Base-by-base conservation (phyloP, 2,329 filamentous ascomycete species). In the Hypoxylon sp. region DNA sequence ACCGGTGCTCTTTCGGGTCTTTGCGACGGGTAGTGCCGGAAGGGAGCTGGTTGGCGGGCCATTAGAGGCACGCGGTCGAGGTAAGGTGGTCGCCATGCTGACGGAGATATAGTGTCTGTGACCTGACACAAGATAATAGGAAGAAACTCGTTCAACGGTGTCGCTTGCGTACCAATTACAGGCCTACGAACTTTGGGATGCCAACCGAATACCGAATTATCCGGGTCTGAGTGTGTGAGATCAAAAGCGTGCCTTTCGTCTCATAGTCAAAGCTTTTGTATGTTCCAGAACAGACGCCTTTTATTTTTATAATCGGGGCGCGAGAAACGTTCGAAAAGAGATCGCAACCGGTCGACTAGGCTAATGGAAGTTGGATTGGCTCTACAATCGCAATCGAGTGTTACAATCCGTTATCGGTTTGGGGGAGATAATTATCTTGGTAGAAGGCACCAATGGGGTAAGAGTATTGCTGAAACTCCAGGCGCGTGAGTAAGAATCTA, bases 31-130 rank as follows among this genome's bases (percentile, higher is more conserved):
- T 52, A 97, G 83, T 47, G 92, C 90, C 47, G 94, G 93, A 24
- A 96, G 83, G 29, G 91, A 88, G 70, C 89, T 87, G 31, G 88
- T 89, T 14, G 93, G 92, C 53, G 93, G 91, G 65, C 90, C 91
- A 74, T 90, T 84, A 8, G 91, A 90, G 26, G 90, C 87, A 79
- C 91, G 87, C 17, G 91, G 86, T 78, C 89, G 87, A 59, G 92
- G 91, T 55, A 93, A 84, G 47, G 91, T 84, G 59, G 90, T 90
- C 62, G 87, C 80, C 85, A 88, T 88, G 66, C 69, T 79, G 80
- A 78, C 57, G 35, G 70, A 44, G 24, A 37, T 63, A 55, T 37
- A 39, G 64, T 48, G 57, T 67, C 63, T 66, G 59, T 52, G 63
- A 51, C 50, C 57, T 50, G 59, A 55, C 64, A 60, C 59, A 58